Percentiles rank a stretch among this genome's conserved stretches.
phyloP scores from a whole-genome alignment of 768 basidiomycete species.

The Tulasnella sp. region DNA sequence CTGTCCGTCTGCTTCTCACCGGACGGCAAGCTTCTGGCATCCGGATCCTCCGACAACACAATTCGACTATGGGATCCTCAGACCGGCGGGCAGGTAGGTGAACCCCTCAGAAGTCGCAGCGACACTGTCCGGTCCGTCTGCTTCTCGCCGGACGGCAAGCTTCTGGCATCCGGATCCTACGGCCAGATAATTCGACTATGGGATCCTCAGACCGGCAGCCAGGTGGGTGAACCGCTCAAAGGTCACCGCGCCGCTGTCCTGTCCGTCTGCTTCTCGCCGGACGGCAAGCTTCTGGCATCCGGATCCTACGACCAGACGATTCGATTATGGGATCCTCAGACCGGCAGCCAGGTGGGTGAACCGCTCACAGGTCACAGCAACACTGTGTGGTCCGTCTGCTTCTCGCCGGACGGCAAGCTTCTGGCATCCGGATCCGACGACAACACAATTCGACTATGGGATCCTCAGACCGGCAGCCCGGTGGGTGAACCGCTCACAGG shows the following conservation, averaged over 20 bases:
- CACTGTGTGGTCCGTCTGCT: background rate
- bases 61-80: conserved; percentile 86
- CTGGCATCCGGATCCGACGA: conserved; percentile 12
- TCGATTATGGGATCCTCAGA: background rate
- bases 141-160: conserved; percentile 32
- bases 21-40: conserved; percentile 22
- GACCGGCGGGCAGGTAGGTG: conserved; percentile 85
- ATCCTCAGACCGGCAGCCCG: background rate
- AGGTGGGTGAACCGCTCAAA: background rate
- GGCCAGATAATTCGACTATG: conserved; percentile 29
- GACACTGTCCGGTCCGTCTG: conserved; percentile 50
- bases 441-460: background rate
- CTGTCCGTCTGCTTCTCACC: background rate
- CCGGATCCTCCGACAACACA: conserved; percentile 15
- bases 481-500: background rate
- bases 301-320: background rate
- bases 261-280: background rate
- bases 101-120: conserved; percentile 88
- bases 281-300: background rate
- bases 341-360: background rate
- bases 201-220: conserved; percentile 13
- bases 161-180: conserved; percentile 28
- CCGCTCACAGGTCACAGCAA: background rate
- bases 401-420: conserved; percentile 15
- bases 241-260: background rate